phyloP scores from a whole-genome alignment of 305 asterid genomes.

The Fraxinus velutina region DNA sequence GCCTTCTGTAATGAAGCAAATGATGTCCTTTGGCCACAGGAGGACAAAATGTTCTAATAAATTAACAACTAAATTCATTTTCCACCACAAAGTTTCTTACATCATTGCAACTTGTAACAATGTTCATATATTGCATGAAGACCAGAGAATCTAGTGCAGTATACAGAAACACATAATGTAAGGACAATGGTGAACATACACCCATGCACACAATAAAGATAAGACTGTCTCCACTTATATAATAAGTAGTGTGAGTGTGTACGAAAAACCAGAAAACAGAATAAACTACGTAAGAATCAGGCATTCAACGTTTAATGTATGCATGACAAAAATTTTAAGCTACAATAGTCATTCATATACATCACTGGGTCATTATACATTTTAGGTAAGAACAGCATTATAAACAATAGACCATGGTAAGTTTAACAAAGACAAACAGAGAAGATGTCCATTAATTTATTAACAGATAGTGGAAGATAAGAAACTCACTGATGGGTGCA shows the following conservation, averaged over 20 bases:
- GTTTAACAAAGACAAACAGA: not conserved
- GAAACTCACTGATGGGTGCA: conserved; percentile 80
- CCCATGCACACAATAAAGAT: not conserved
- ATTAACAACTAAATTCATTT: not conserved
- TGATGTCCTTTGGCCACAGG: not conserved
- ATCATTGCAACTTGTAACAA: not conserved
- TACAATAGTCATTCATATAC: not conserved
- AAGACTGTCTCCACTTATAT: not conserved
- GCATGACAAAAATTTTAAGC: not conserved
- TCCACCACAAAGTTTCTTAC: not conserved
- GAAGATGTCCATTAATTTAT: not conserved
- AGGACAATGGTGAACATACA: not conserved
- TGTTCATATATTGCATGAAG: not conserved
- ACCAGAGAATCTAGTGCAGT: not conserved
- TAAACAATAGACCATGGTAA: not conserved
- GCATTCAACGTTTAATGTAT: not conserved
- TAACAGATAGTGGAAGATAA: conserved; percentile 5
- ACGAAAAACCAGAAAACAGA: not conserved
- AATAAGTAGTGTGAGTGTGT: not conserved
- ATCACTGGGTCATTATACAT: not conserved
- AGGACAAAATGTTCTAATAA: not conserved
- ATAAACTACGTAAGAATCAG: not conserved
- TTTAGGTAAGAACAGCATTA: not conserved
- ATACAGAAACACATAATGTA: not conserved
- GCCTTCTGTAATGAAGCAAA: not conserved